These are phyloP conservation scores for Leavenworthia alabamica DNA, from an alignment of 345 rosid species.

Conservation along the genomic window DNA sequence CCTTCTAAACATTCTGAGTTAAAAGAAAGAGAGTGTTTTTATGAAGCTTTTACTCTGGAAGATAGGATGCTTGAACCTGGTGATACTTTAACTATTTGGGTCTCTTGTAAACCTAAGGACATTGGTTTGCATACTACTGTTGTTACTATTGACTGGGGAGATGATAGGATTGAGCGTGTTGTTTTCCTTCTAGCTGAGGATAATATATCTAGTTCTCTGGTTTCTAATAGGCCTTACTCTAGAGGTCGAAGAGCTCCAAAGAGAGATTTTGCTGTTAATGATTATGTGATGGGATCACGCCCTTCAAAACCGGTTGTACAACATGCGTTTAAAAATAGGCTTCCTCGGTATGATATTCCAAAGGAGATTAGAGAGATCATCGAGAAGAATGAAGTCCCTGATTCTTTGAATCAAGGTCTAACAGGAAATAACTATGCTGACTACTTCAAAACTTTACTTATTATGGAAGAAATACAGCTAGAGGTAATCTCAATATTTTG, in stretches of 20 bases:
- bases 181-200: conserved; percentile 75
- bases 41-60: conserved; percentile 48
- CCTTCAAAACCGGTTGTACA: conserved; percentile 34
- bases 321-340: conserved; percentile 35
- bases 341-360: conserved; percentile 63
- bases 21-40: conserved; percentile 32
- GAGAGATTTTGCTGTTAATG: conserved; percentile 44
- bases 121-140: conserved; percentile 66
- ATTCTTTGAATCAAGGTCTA: conserved; percentile 40
- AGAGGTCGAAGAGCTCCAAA: conserved; percentile 45
- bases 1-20: conserved; percentile 27
- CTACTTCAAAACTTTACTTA: conserved; percentile 55
- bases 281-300: conserved; percentile 40
- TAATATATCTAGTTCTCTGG: conserved; percentile 53
- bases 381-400: conserved; percentile 52
- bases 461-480: conserved; percentile 78
- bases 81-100: conserved; percentile 56
- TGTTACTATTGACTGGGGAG: conserved; percentile 50
- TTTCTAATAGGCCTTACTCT: conserved; percentile 48
- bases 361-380: conserved; percentile 50
- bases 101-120: conserved; percentile 63
- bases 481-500: conserved; percentile 46
- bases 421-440: conserved; percentile 41
- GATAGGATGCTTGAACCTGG: conserved; percentile 74
- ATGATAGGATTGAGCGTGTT: conserved; percentile 54